These are phyloP conservation scores for Abelmoschus esculentus DNA, from an alignment of 345 rosid genomes.

Conservation along the genomic window DNA sequence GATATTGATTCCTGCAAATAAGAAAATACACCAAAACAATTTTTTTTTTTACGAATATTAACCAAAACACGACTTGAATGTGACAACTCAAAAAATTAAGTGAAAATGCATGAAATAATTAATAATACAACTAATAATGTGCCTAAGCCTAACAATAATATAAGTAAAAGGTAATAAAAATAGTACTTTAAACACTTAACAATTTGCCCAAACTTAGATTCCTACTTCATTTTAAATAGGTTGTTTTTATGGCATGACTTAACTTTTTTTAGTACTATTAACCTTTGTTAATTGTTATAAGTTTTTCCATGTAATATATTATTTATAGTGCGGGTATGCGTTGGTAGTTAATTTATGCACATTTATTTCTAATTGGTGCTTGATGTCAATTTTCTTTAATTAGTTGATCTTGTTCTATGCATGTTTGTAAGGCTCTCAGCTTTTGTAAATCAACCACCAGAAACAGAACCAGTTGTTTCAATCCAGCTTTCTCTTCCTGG, in stretches of 20 bases:
- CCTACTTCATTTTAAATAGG: not conserved
- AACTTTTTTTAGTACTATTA: not conserved
- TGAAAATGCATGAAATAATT: too few relatives aligned
- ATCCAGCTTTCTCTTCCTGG: slow-evolving; percentile 57
- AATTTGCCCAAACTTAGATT: not conserved
- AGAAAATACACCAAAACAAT: too few relatives aligned
- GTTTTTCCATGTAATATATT: not conserved
- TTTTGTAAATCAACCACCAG: slow-evolving; percentile 33
- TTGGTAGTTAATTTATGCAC: slow-evolving; percentile 2
- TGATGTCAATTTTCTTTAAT: not conserved
- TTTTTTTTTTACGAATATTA: too few relatives aligned
- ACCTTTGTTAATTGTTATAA: not conserved
- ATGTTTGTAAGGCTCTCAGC: slow-evolving; percentile 40
- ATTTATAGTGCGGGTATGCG: not conserved
- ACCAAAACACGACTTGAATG: too few relatives aligned
- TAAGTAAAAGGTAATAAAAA: too few relatives aligned
- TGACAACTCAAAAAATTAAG: too few relatives aligned
- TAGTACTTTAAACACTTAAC: too few relatives aligned
- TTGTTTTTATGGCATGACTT: not conserved
- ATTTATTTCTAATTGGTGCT: not conserved
- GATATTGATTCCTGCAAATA: too few relatives aligned
- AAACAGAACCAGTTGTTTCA: slow-evolving; percentile 45
- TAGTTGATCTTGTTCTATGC: slow-evolving; percentile 3
- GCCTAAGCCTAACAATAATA: too few relatives aligned
- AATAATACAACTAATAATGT: too few relatives aligned